Conservation (phyloP, 768 basidiomycete genomes). For the Termitomyces sp. region DNA sequence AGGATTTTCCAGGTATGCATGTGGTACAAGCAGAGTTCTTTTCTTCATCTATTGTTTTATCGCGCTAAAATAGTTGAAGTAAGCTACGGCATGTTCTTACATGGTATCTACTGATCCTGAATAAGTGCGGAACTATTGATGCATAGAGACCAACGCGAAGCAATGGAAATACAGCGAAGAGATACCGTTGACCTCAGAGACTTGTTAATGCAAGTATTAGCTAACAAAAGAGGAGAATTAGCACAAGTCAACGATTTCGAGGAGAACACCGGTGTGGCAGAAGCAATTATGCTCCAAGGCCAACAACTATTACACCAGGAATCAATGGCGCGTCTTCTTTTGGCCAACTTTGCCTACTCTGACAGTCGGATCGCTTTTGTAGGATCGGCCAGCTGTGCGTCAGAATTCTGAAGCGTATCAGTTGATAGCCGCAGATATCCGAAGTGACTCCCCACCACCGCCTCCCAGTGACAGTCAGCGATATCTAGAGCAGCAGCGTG, state of each 20-base stretch:
- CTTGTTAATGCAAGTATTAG: slow-evolving; percentile 33
- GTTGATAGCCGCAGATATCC: slow-evolving; percentile 4
- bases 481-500: slow-evolving; percentile 38
- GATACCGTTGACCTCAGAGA: slow-evolving; percentile 30
- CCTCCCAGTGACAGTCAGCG: slow-evolving; percentile 22
- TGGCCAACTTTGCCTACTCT: not conserved
- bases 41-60: not conserved
- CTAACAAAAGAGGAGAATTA: slow-evolving; percentile 26
- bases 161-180: slow-evolving; percentile 19
- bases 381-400: slow-evolving; percentile 25
- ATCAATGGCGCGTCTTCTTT: not conserved
- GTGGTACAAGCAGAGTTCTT: slow-evolving; percentile 1
- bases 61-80: slow-evolving; percentile 18
- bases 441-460: slow-evolving; percentile 16
- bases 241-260: slow-evolving; percentile 29
- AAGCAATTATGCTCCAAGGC: slow-evolving; percentile 45
- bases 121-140: slow-evolving; percentile 23
- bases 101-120: not conserved
- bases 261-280: slow-evolving; percentile 30
- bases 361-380: not conserved
- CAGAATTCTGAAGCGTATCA: slow-evolving; percentile 7
- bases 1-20: slow-evolving; percentile 38
- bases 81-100: not conserved
- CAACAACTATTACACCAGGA: slow-evolving; percentile 32
- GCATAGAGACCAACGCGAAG: slow-evolving; percentile 23